Evolutionary conservation across 1,284 basidiomycete genomes (phyloP).

Genomic region (Chiua sp.): DNA sequence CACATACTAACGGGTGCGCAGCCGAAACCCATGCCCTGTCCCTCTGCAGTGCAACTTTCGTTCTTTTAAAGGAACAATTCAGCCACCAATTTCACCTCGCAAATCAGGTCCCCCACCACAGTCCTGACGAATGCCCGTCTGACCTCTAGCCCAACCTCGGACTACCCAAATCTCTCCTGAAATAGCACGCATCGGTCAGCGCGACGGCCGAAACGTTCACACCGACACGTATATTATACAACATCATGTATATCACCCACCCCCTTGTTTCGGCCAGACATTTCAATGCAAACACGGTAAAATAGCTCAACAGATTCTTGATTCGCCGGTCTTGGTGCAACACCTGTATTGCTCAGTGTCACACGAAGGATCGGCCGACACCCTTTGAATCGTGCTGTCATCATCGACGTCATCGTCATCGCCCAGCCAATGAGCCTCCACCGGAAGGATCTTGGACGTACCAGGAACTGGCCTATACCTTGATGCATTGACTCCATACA

Average conservation of each 20-base stretch:
- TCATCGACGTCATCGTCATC: neutral
- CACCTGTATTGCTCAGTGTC: no score
- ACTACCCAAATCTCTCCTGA: slow-evolving; percentile 69
- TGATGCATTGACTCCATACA: no score
- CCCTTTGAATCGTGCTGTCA: no score
- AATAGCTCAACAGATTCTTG: no score
- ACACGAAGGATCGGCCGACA: no score
- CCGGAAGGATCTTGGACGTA: slow-evolving; percentile 41
- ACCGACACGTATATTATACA: slow-evolving; percentile 52
- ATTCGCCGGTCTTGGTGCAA: no score
- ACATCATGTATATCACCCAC: no score
- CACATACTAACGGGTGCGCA: no score
- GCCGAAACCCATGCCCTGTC: no score
- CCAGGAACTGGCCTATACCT: slow-evolving; percentile 71
- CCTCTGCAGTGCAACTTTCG: no score
- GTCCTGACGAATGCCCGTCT: slow-evolving; percentile 81
- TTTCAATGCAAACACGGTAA: no score
- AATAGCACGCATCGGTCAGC: neutral
- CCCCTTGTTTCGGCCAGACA: no score
- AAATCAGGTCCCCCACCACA: slow-evolving; percentile 55
- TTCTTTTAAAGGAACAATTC: slow-evolving; percentile 50
- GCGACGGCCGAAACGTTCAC: slow-evolving; percentile 28
- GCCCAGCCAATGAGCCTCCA: neutral
- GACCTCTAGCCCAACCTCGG: slow-evolving; percentile 66
- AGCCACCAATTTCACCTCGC: neutral